Base-by-base conservation (phyloP, 768 basidiomycete genomes). In the Tulasnella sp. region DNA sequence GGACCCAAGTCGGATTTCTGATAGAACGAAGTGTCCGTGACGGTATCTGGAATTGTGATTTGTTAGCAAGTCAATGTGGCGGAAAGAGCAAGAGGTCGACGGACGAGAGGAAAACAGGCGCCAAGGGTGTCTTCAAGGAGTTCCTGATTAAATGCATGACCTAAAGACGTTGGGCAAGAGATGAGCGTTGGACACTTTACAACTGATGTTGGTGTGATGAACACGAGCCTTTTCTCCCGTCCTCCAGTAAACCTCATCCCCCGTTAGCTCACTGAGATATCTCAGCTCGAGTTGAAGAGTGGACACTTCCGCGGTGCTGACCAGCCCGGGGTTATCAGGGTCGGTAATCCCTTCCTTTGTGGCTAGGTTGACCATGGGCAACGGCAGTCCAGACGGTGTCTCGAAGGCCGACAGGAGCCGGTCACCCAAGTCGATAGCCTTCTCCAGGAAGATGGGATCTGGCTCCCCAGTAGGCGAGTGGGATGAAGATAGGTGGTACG, bases 261-360 rank as follows among this genome's bases (percentile, higher is more conserved):
- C 94, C 0, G 94, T 95, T 64, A 98, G 85, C 80, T 91, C 85
- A 77, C 91, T 92, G n/a, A 99, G 88, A 85, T 98, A 97, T 83
- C 93, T 91, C 84, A 98, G 91, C 85, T 98, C 97, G n/a, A 99
- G 90, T 85, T 98, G 96, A 34, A 97, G 87, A 0, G 95, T 96
- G 9, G 92, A 90, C n/a, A 92, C 92, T 84, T 98, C 97, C 0
- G 97, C 94, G 11, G 94, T 92, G 83, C 92, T 93, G 75, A 93
- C 90, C 22, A 69, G 72, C 8, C 90, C 90, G 4, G 88, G 86
- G 81, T 91, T 91, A 80, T 92, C 91, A 0, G 69, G 81, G 80
- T 94, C 91, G 0, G 90, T 87, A 7, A 92, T 88, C 1, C 93
- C 96, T 82, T 89, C 83, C 14, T 89, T 86, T 76, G 87, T 86